Evolutionary conservation across 495 filamentous ascomycete genomes (phyloP).

Genomic region (Hypoxylon cercidicola): DNA sequence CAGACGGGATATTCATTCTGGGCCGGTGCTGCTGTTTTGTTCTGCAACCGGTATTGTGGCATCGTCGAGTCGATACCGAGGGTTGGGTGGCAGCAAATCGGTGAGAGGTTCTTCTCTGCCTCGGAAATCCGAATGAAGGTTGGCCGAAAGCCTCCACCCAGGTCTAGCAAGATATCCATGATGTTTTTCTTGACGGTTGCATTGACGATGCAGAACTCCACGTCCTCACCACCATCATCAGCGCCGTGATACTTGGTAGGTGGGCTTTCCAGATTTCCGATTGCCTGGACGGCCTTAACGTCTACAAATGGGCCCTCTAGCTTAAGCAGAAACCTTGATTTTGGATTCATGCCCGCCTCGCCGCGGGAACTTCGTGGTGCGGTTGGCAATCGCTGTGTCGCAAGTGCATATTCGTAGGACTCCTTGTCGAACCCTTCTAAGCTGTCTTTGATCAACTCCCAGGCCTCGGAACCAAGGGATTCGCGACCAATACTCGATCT

Average conservation of each 20-base stretch:
- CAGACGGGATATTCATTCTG: conserved; percentile 56
- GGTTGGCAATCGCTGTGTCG: background rate
- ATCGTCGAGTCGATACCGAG: conserved; percentile 56
- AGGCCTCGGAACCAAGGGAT: background rate
- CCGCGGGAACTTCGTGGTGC: background rate
- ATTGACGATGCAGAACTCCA: conserved; percentile 38
- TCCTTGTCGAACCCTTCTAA: conserved; percentile 13
- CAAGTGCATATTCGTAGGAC: conserved; percentile 8
- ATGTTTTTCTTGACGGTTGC: conserved; percentile 29
- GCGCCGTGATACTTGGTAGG: conserved; percentile 13
- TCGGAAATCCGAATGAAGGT: conserved; percentile 46
- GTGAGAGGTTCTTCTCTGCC: conserved; percentile 53
- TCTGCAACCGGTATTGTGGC: conserved; percentile 45
- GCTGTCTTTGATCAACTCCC: background rate
- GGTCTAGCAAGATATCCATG: conserved; percentile 21
- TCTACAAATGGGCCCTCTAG: conserved; percentile 37
- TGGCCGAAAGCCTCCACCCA: conserved; percentile 31
- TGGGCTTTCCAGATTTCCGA: background rate
- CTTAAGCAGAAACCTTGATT: conserved; percentile 42
- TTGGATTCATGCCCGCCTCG: background rate
- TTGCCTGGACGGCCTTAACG: background rate
- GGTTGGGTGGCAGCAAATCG: conserved; percentile 48
- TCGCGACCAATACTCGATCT: background rate
- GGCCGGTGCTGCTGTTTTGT: conserved; percentile 5
- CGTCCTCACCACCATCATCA: conserved; percentile 28